Base-by-base conservation (phyloP, 2,329 filamentous ascomycete species). In the Botrytis hyacinthi region DNA sequence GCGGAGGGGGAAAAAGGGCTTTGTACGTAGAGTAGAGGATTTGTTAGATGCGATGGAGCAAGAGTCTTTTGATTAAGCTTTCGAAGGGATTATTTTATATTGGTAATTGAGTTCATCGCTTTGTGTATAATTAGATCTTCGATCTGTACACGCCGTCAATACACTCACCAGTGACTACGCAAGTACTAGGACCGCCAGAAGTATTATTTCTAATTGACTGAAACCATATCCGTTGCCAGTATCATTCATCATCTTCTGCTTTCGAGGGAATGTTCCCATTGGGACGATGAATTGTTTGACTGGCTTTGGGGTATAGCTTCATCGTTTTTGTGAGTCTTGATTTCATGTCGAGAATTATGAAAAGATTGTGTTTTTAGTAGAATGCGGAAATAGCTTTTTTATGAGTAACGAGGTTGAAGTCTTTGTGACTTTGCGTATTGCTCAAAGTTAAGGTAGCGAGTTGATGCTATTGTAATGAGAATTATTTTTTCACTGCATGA, bases 321-420 rank as follows among this genome's bases (percentile, higher is more conserved):
- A 3, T 0, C 9, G 22, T 3, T 40, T 10, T 62, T 18, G 3
- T 10, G 8, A 20, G 1, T 16, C 26, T 62, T 62, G 37, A n/a
- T 29, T 61, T 7, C 14, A 9, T 37, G 20, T n/a, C 7, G 22
- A 42, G 14, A 14, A 16, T 10, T 62, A 26, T 20, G 22, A 37
- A 9, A 26, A 26, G 32, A 12, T 61, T 26, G 3, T 4, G 26
- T 20, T 18, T n/a, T n/a, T 7, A 1, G 6, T 16, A 35, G 22
- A 18, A 26, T 42, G 26, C 0, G 12, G 7, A 5, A 1, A n/a
- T n/a, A 1, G 4, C 48, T 14, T n/a, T 51, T 4, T 6, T 62
- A 18, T n/a, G 9, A 16, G 37, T 62, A 22, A 42, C 1, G 22
- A 62, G 37, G 8, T 16, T 26, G 35, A 26, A n/a, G 1, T 37